Base-by-base conservation (phyloP, 2,329 filamentous ascomycete genomes). In the Penicillium decumbens region DNA sequence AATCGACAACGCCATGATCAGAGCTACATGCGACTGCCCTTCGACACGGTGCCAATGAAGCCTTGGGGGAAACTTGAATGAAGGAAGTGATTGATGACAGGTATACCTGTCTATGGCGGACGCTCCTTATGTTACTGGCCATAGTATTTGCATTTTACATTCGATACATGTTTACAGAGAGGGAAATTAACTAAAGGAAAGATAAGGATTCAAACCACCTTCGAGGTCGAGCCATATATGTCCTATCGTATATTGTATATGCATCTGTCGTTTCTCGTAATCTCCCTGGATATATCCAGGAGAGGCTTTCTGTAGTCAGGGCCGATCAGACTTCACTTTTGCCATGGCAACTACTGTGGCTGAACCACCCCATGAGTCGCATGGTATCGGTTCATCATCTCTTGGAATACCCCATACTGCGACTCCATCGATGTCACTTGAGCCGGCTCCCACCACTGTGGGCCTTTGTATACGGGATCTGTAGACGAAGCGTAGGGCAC, bases 391-490 rank as follows among this genome's bases (percentile, higher is more conserved):
- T 56, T 62, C 58, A 64, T 66, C 47, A 67, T 61, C 49, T 73
- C 63, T 23, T 23, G 20, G 39, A 68, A 66, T 35, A 60, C 57
- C 7, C 68, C 69, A 47, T 72, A 72, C 49, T 72, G 66, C 48
- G 70, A 65, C 51, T 72, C 70, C 52, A 70, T 66, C 9, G 59
- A 41, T 13, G 51, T 53, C n/a, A 55, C 54, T 32, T 64, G 58
- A 4, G 61, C 57, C 41, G 62, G 49, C 39, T 69, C 63, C 70
- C 70, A 74, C 69, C 68, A 71, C 44, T 67, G 63, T 41, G 66
- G 63, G 29, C 63, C 60, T 32, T 69, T 68, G 49, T 74, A 75
- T 6, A 69, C 66, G 3, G 73, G 72, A 51, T 75, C 73, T 24
- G 57, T 70, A 39, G 69, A 68, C 5, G 60, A 56, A 27, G 57